phyloP scores from a whole-genome alignment of 305 asterid species.

The Fraxinus ornus region DNA sequence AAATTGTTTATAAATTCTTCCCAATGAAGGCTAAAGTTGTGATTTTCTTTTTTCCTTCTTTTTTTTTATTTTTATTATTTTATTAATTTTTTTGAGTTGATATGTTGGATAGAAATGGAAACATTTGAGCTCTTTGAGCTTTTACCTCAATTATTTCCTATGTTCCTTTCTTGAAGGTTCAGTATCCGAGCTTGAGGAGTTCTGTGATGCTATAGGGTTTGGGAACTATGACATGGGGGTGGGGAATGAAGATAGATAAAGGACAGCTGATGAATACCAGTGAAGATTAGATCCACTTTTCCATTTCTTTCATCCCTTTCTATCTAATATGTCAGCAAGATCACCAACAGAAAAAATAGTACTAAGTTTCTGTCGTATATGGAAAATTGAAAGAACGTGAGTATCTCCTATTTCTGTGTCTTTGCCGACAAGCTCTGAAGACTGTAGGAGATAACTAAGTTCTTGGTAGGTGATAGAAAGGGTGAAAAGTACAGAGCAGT shows the following conservation, averaged over 20 bases:
- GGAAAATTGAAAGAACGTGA: neutral
- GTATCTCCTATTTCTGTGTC: neutral
- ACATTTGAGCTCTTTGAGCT: neutral
- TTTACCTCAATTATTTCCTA: neutral
- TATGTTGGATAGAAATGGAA: conserved; percentile 16
- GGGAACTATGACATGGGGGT: neutral
- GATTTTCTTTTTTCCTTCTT: neutral
- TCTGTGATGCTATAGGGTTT: neutral
- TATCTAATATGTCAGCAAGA: neutral
- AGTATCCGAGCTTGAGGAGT: conserved; percentile 6
- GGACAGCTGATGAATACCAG: conserved; percentile 4
- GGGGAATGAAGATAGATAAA: neutral
- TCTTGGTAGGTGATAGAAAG: neutral
- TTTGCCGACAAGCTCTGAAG: neutral
- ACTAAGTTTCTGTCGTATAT: neutral
- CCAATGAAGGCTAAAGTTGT: neutral
- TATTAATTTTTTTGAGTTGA: conserved; percentile 5
- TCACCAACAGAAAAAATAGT: neutral
- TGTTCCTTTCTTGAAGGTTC: conserved; percentile 7
- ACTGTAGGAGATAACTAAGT: conserved; percentile 3
- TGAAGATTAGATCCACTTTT: neutral
- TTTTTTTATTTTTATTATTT: neutral
- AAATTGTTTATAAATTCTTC: neutral
- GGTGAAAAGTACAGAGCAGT: neutral
- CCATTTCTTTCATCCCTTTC: neutral